These are phyloP conservation scores for Diaporthe citriasiana DNA, from an alignment of 2,329 filamentous ascomycete genomes.

Conservation along the genomic window DNA sequence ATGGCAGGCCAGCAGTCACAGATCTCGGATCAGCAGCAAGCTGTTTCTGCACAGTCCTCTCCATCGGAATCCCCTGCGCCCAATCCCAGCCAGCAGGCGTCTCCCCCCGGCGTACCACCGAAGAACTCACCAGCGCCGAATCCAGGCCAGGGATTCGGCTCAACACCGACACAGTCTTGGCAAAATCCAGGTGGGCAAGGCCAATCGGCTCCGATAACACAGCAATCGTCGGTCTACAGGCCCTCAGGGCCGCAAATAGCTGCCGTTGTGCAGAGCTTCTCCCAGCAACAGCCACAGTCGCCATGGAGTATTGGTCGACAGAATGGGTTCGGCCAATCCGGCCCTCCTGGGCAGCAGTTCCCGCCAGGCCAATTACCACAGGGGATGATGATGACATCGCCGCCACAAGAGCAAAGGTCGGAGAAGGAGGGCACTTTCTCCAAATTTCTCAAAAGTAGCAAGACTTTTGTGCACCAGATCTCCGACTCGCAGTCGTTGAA, in stretches of 20 bases:
- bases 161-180: slow-evolving; percentile 17
- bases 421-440: slow-evolving; percentile 43
- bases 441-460: slow-evolving; percentile 43
- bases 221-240: slow-evolving; percentile 41
- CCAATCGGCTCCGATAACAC: slow-evolving; percentile 15
- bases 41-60: slow-evolving; percentile 34
- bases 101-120: slow-evolving; percentile 37
- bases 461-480: slow-evolving; percentile 42
- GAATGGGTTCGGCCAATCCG: slow-evolving; percentile 21
- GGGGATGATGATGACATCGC: slow-evolving; percentile 37
- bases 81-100: slow-evolving; percentile 32
- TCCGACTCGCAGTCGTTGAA: slow-evolving; percentile 40
- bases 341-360: slow-evolving; percentile 26
- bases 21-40: slow-evolving; percentile 26
- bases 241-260: slow-evolving; percentile 37
- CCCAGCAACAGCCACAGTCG: slow-evolving; percentile 31
- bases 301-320: slow-evolving; percentile 38
- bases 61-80: slow-evolving; percentile 39
- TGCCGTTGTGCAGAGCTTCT: slow-evolving; percentile 32
- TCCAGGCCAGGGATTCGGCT: slow-evolving; percentile 29
- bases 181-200: slow-evolving; percentile 4
- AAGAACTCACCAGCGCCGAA: slow-evolving; percentile 30
- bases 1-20: slow-evolving; percentile 23
- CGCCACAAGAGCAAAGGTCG: slow-evolving; percentile 36
- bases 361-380: slow-evolving; percentile 30